Base-by-base conservation (phyloP, 495 filamentous ascomycete species). In the Aspergillus leporis region DNA sequence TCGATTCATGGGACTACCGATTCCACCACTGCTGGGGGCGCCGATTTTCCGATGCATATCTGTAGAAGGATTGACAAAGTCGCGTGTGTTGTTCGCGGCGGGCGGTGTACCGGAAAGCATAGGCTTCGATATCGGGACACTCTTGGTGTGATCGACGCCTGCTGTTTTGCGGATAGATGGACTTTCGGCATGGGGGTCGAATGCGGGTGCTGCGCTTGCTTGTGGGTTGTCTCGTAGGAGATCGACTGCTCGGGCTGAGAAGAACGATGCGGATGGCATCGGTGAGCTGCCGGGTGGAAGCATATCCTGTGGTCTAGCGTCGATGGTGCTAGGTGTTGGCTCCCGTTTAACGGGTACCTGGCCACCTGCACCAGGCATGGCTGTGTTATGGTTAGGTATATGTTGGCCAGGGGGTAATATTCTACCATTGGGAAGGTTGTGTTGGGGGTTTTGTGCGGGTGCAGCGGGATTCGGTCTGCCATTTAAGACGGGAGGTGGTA, bases 161-260 rank as follows among this genome's bases (percentile, higher is more conserved):
- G 89, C 87, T 4, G 93, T 96, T 66, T 93, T 92, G 31, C 90
- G 87, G 58, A 96, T 93, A 0, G 90, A 92, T 0, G 92, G 90
- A 60, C 89, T 92, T 62, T 96, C 91, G 5, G 85, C 80, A 55
- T 87, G 84, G 3, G 91, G 91, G 66, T 97, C 90, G 72, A 96
- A 97, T 50, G 83, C 81, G 8, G 80, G 81, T 16, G 84, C 77
- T 5, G 73, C 53, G 5, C 78, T 72, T 2, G 64, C 67, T 41
- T 76, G 72, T n/a, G 79, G 71, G 25, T 79, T 75, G 22, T 80
- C 80, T 23, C 74, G 73, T n/a, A 74, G 56, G 28, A 74, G 67
- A 22, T 80, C 77, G 10, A 88, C 87, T 56, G 85, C 90, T 51
- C 88, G 81, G 6, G 89, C 90, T 0, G 90, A 92, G 66, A 88